A percentile compares a stretch with the other conserved stretches of the same genome.
Conservation (phyloP, 2,329 filamentous ascomycete genomes). For the Massarina eburnea region DNA sequence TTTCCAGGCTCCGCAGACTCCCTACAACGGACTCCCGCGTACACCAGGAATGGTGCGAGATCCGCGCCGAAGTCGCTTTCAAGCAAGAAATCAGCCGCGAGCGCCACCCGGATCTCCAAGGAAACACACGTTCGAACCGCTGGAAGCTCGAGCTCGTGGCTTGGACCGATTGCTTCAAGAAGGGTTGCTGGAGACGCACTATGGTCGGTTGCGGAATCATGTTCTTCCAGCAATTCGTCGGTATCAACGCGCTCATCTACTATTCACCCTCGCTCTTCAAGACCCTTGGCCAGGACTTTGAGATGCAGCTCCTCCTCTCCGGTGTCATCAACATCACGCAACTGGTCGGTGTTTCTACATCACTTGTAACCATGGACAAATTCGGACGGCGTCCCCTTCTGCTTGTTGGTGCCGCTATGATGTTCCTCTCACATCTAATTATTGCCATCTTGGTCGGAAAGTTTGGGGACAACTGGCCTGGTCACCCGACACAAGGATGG, state of each 20-base stretch:
- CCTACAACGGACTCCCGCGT: slow-evolving; percentile 54
- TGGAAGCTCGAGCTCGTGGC: slow-evolving; percentile 49
- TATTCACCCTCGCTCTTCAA: slow-evolving; percentile 64
- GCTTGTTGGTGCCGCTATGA: slow-evolving; percentile 48
- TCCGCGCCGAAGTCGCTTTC: slow-evolving; percentile 57
- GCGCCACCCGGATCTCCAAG: slow-evolving; percentile 40
- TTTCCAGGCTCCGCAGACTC: slow-evolving; percentile 54
- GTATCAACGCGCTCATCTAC: slow-evolving; percentile 56
- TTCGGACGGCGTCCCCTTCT: slow-evolving; percentile 46
- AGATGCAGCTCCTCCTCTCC: slow-evolving; percentile 61
- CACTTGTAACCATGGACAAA: slow-evolving; percentile 48
- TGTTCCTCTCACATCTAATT: slow-evolving; percentile 55
- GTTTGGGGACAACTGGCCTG: slow-evolving; percentile 54
- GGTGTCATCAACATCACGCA: slow-evolving; percentile 61
- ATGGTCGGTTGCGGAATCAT: slow-evolving; percentile 44
- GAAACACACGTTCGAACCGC: slow-evolving; percentile 31
- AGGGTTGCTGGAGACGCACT: slow-evolving; percentile 48
- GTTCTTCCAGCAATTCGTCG: slow-evolving; percentile 50
- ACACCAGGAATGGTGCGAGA: slow-evolving; percentile 55
- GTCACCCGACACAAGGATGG: slow-evolving; percentile 57
- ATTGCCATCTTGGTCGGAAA: slow-evolving; percentile 59
- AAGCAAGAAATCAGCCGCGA: slow-evolving; percentile 49
- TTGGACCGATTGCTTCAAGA: slow-evolving; percentile 53
- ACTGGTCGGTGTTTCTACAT: slow-evolving; percentile 44
- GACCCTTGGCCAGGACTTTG: slow-evolving; percentile 59